Evolutionary conservation across 371 early-diverging fungal genomes (phyloP), one percentile per base, ranked within the genome.

Genomic region (Funneliformis caledonium): DNA sequence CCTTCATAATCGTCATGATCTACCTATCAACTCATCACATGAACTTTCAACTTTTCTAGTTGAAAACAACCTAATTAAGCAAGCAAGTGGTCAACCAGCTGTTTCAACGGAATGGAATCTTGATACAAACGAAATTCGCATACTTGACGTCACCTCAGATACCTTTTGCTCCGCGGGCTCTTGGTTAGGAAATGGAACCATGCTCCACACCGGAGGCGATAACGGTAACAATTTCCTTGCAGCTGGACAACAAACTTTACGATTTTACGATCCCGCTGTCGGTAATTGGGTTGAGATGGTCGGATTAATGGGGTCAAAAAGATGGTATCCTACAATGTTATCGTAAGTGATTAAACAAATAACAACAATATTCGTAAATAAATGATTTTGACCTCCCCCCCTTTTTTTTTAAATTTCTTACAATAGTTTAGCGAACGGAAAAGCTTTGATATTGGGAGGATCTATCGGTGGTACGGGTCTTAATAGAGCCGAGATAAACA

Each of bases 81-180:
- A 45, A 72, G 4, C 72, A 45, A n/a, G 45, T 43, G 72, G 72
- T 16, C 5, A 0, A 42, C 22, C 72, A 12, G 48, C 72, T 11
- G 22, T 8, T n/a, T 43, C 45, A n/a, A 85, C 84, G 12, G 83
- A 87, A 56, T 91, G 88, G 70, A 87, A 91, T 69, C 68, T 89
- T 4, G 83, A 83, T 5, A 86, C 85, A 8, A 84, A 89, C 68
- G 77, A 77, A 19, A 88, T 87, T 82, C 83, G 89, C 50, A 76
- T 85, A 37, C 74, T 91, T 4, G 81, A 85, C 47, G 79, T 89
- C 14, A 83, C 85, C 31, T 90, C 91, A 43, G 90, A 91, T 73
- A 91, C 90, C 2, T 91, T 91, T 69, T 91, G 91, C 78, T 91
- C 91, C 2, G 91, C 87, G 10, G 91, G 91, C 61, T 89, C 90